Base-by-base conservation (phyloP, 2,329 filamentous ascomycete species). In the Alternaria infectoria region DNA sequence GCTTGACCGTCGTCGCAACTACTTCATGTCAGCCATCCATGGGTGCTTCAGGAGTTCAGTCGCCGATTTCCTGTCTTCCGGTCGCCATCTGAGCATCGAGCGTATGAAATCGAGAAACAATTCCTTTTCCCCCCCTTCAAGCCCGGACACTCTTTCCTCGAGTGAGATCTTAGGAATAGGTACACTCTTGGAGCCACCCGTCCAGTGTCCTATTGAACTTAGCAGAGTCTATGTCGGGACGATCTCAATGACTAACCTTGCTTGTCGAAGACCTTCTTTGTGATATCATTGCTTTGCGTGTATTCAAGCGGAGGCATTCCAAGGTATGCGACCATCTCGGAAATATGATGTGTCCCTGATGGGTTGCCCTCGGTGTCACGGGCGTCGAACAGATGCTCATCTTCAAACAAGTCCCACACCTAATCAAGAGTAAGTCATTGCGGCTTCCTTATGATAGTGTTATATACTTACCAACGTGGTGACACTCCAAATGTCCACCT, bases 401-500 rank as follows among this genome's bases (percentile, higher is more conserved):
- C 67, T 61, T 82, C 70, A 58, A 82, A 79, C 12, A 81, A 59
- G 55, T 81, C 78, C 80, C 79, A 82, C 19, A 79, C 61, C 71
- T 71, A 60, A 61, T 65, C 3, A 61, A 59, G 23, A 52, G 47
- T 63, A 64, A 64, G 61, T 67, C 52, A 66, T 55, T 62, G 60
- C 62, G 57, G 21, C 50, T 57, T 55, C 58, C 13, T 57, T 62
- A 30, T 6, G 62, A 60, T 62, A 62, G 54, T 5, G 61, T 63
- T 59, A 32, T 56, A 65, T 62, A 74, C 76, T 69, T 69, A 81
- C 78, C 66, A 79, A 74, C 61, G 74, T 72, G 7, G 73, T 80
- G 32, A 82, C 70, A 60, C 72, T 77, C 80, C 80, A 83, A 45
- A 81, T 75, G 62, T 83, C 81, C 3, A 80, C 69, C 6, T 69